Evolutionary conservation across 78 protist genomes (phyloP).

Genomic region (Dictyostelium firmibasis): DNA sequence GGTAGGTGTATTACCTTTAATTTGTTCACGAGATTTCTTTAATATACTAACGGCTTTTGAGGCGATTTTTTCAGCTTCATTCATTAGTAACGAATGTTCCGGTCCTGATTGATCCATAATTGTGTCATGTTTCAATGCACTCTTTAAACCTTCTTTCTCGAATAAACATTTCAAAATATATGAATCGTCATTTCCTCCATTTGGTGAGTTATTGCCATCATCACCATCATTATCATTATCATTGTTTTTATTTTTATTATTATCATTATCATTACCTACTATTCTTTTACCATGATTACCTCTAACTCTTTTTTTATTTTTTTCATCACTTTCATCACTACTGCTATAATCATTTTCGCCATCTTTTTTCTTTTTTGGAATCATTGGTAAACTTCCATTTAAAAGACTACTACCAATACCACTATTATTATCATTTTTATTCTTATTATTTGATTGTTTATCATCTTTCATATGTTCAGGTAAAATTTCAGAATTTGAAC

Average conservation of each 20-base stretch:
- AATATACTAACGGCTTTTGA: constrained; percentile 45
- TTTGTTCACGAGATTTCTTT: constrained; percentile 34
- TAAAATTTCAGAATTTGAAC: constrained; percentile 45
- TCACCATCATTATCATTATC: background rate
- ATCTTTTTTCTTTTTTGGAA: background rate
- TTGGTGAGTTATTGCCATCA: background rate
- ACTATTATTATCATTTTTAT: background rate
- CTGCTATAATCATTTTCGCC: constrained; percentile 10
- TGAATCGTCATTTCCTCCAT: background rate
- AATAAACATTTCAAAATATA: constrained; percentile 51
- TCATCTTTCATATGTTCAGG: constrained; percentile 49
- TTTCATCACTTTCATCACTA: background rate
- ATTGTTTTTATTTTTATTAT: background rate
- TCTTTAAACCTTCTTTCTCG: constrained; percentile 55
- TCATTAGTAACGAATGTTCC: background rate
- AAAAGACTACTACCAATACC: background rate
- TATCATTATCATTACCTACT: background rate
- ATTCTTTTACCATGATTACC: constrained; percentile 2
- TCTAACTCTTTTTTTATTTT: constrained; percentile 16
- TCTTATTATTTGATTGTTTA: background rate
- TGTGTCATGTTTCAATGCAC: constrained; percentile 67
- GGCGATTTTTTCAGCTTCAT: constrained; percentile 74
- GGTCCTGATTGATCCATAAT: constrained; percentile 69
- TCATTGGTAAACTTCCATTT: background rate
- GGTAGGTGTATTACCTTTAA: constrained; percentile 37